Percentiles rank a stretch among this genome's conserved stretches.
Evolutionary conservation across 306 rosid genomes (phyloP).

Genomic region (Sechiopsis laciniata): DNA sequence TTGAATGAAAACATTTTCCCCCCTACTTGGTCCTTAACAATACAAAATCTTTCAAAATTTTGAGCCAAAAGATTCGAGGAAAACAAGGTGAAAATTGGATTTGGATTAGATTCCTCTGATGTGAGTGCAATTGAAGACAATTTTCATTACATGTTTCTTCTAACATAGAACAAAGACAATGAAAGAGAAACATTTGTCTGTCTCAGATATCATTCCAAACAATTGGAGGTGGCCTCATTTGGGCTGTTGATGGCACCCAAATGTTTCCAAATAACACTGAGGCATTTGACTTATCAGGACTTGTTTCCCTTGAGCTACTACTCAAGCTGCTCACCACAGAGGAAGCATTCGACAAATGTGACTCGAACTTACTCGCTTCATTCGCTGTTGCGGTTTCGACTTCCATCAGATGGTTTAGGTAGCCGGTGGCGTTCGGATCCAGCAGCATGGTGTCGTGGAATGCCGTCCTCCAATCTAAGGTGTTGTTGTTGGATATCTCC

Average conservation of each 20-base stretch:
- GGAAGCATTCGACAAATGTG: conserved; percentile 66
- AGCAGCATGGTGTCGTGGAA: conserved; percentile 32
- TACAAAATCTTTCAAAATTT: conserved; percentile 8
- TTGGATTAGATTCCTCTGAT: conserved; percentile 6
- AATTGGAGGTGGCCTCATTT: conserved; percentile 61
- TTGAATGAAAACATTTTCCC: neutral
- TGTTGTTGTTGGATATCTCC: conserved; percentile 24
- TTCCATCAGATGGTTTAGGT: conserved; percentile 51
- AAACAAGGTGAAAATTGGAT: neutral
- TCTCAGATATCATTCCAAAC: conserved; percentile 72
- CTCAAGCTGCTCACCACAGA: conserved; percentile 72
- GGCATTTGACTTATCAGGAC: conserved; percentile 61
- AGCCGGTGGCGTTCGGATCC: conserved; percentile 15
- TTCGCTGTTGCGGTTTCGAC: conserved; percentile 42
- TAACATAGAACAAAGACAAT: neutral
- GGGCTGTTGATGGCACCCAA: conserved; percentile 59
- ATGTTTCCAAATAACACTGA: conserved; percentile 43
- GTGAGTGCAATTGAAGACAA: neutral
- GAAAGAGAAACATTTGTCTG: neutral
- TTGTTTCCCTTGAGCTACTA: conserved; percentile 74
- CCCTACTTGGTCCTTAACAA: neutral
- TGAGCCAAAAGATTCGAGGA: neutral
- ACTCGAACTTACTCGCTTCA: conserved; percentile 35
- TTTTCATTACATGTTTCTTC: conserved; percentile 22
- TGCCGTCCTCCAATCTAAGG: conserved; percentile 53